Conservation (phyloP, 768 basidiomycete genomes). For the Polyporus arcularius region DNA sequence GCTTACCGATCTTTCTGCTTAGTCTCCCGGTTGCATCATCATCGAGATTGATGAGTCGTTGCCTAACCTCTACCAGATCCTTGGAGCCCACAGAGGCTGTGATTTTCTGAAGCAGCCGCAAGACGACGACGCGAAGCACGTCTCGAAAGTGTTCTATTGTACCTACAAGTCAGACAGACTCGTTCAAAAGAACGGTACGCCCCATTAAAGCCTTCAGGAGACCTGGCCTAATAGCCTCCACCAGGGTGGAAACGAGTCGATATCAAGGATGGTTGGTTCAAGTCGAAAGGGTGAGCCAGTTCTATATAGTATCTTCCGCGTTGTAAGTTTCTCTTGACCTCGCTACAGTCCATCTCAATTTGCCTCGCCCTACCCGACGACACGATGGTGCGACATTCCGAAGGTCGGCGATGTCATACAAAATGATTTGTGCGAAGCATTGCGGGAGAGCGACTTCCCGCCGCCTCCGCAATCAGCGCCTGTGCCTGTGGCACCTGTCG, state of each 20-base stretch:
- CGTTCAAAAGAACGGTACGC: slow-evolving; percentile 48
- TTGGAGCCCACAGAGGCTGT: slow-evolving; percentile 48
- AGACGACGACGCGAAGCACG: slow-evolving; percentile 29
- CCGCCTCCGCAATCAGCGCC: no score
- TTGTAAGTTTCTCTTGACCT: no score
- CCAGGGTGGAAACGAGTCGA: slow-evolving; percentile 52
- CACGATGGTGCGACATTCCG: no score
- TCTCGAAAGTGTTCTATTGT: slow-evolving; percentile 43
- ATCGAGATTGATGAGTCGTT: slow-evolving; percentile 41
- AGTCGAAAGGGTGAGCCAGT: slow-evolving; percentile 9
- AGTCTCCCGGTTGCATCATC: slow-evolving; percentile 49
- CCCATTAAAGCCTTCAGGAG: no score
- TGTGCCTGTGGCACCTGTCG: no score
- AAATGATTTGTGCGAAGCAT: no score
- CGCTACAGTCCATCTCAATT: background rate
- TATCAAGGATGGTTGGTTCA: slow-evolving; percentile 47
- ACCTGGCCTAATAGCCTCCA: background rate
- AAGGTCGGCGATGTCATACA: no score
- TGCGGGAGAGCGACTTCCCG: no score
- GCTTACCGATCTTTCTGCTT: background rate
- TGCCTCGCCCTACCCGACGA: no score
- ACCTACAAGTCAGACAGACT: slow-evolving; percentile 36
- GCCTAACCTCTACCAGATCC: slow-evolving; percentile 33
- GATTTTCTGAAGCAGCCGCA: slow-evolving; percentile 37
- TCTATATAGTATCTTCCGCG: no score